phyloP scores from a whole-genome alignment of 305 asterid species.

The Fraxinus velutina region DNA sequence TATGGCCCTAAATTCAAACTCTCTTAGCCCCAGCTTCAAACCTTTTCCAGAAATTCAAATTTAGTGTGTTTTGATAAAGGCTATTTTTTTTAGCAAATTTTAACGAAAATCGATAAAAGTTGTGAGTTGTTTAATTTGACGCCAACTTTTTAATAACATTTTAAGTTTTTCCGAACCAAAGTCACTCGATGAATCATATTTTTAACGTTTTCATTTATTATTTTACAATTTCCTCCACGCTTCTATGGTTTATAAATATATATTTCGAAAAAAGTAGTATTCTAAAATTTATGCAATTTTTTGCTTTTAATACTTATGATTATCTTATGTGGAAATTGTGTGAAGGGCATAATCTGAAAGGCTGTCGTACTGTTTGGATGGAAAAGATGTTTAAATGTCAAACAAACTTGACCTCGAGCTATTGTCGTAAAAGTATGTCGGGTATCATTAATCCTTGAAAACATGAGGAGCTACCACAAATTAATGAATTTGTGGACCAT shows the following conservation, averaged over 20 bases:
- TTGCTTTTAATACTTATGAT: too few species aligned
- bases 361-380: neutral
- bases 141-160: neutral
- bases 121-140: neutral
- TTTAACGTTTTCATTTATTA: neutral
- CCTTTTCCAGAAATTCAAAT: neutral
- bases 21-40: neutral
- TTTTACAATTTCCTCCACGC: neutral
- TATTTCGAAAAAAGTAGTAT: neutral
- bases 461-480: neutral
- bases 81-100: too few species aligned
- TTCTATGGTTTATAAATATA: neutral
- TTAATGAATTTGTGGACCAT: neutral
- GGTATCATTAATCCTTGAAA: neutral
- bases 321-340: neutral
- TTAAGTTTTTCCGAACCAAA: neutral
- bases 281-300: neutral
- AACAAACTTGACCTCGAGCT: neutral
- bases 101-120: neutral
- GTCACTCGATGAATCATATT: neutral
- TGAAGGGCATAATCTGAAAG: neutral
- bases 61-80: neutral
- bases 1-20: neutral
- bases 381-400: neutral
- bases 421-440: neutral